A percentile compares a stretch with the other conserved stretches of the same genome.
phyloP scores from a whole-genome alignment of 495 filamentous ascomycete species.

The Cercophora sp. region DNA sequence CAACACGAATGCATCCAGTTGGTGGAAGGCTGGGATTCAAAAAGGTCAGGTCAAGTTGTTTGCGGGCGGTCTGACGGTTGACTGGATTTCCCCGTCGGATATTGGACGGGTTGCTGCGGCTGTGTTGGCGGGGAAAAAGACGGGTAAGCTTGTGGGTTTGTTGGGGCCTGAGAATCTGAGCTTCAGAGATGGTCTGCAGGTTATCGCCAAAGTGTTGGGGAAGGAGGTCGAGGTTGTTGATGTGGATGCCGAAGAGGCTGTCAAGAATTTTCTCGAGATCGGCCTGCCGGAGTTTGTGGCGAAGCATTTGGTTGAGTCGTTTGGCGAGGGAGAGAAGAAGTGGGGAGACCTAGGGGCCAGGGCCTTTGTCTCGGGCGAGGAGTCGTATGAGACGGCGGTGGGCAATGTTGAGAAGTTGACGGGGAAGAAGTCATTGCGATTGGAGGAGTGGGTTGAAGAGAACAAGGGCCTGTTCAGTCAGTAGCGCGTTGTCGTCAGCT shows the following conservation, averaged over 20 bases:
- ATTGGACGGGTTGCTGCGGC: constrained; percentile 8
- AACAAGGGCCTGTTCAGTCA: constrained; percentile 11
- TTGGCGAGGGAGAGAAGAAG: not conserved
- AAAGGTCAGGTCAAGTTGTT: not conserved
- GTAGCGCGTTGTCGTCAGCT: no score
- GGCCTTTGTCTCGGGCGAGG: not conserved
- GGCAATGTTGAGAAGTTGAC: not conserved
- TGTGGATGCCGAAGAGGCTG: not conserved
- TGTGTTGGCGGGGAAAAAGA: not conserved
- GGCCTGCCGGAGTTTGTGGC: not conserved
- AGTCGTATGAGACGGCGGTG: not conserved
- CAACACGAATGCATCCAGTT: not conserved
- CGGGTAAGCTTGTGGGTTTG: not conserved
- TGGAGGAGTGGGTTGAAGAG: not conserved
- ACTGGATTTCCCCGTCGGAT: constrained; percentile 13
- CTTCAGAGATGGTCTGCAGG: not conserved
- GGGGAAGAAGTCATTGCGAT: not conserved
- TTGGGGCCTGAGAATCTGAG: constrained; percentile 6
- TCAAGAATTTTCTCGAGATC: not conserved
- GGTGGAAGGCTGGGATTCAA: constrained; percentile 3
- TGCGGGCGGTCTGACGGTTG: not conserved
- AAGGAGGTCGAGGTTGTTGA: constrained; percentile 1
- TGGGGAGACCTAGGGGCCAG: not conserved
- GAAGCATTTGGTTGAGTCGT: not conserved
- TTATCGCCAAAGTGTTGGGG: not conserved